phyloP scores from a whole-genome alignment of 169 alveolate species.

The Amoebophrya sp. region DNA sequence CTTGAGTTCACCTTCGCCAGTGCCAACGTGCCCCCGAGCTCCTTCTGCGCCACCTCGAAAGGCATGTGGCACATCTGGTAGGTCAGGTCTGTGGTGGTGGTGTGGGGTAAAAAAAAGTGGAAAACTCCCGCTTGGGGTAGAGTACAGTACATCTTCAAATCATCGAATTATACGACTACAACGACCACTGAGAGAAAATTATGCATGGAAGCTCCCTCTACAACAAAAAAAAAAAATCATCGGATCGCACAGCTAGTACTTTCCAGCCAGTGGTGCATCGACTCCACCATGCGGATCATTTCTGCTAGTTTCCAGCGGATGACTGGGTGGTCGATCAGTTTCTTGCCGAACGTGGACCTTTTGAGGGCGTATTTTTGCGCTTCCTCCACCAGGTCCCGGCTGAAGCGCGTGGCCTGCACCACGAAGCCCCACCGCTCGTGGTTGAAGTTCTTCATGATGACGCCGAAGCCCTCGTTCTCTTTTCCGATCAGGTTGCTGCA shows the following conservation, averaged over 20 bases:
- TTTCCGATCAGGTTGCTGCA: conserved; percentile 29
- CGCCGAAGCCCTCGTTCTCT: conserved; percentile 24
- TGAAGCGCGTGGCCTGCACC: conserved; percentile 26
- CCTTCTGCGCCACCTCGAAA: conserved; percentile 17
- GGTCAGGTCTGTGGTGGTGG: neutral
- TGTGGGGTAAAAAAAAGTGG: too few relatives aligned
- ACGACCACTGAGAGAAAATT: neutral
- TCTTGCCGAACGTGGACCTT: conserved; percentile 20
- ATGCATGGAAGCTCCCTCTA: neutral
- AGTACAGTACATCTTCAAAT: too few relatives aligned
- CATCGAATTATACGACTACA: neutral
- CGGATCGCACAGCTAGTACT: conserved; percentile 9
- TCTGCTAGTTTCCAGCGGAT: conserved; percentile 36
- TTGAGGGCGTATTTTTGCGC: neutral
- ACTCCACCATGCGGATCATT: conserved; percentile 32
- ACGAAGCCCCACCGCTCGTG: conserved; percentile 37
- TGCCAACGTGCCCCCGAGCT: conserved; percentile 32
- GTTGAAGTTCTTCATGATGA: conserved; percentile 34
- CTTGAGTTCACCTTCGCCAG: conserved; percentile 24
- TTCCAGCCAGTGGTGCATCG: conserved; percentile 31
- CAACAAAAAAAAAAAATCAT: neutral
- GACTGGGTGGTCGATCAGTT: conserved; percentile 35
- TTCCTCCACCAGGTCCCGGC: conserved; percentile 25
- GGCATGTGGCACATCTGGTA: conserved; percentile 12
- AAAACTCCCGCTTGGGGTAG: too few relatives aligned